These are phyloP conservation scores for Ananas comosus DNA, from an alignment of 176 grass and related monocot genomes.

Conservation along the genomic window DNA sequence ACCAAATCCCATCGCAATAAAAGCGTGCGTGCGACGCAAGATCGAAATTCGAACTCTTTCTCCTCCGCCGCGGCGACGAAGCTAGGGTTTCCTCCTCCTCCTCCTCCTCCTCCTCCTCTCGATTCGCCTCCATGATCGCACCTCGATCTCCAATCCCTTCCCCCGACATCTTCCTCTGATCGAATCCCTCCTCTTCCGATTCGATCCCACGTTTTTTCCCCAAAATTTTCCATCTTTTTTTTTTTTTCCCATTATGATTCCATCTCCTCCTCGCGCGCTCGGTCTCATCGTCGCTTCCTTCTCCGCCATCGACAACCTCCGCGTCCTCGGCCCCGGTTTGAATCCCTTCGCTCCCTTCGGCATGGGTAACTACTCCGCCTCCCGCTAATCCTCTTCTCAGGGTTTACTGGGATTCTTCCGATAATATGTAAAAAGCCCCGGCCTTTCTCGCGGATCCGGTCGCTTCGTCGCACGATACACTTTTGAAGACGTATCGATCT, in stretches of 20 bases:
- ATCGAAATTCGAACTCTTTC: not conserved
- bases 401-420: not conserved
- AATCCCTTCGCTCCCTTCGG: conserved; percentile 85
- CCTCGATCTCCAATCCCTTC: conserved; percentile 19
- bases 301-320: conserved; percentile 43
- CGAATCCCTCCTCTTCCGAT: not conserved
- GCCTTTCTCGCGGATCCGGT: not conserved
- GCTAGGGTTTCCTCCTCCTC: not conserved
- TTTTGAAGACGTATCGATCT: not conserved
- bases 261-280: conserved; percentile 12
- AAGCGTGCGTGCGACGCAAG: not conserved
- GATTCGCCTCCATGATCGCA: conserved; percentile 29
- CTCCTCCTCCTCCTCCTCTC: not conserved
- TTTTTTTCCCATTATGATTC: conserved; percentile 43
- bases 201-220: not conserved
- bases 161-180: not conserved
- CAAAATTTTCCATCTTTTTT: not conserved
- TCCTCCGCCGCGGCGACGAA: not conserved
- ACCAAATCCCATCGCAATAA: not conserved
- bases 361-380: conserved; percentile 80
- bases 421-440: not conserved
- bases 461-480: not conserved
- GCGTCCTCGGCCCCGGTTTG: conserved; percentile 73
- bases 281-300: conserved; percentile 5
- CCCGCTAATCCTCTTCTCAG: conserved; percentile 40